These are phyloP conservation scores for Ogataea pignaliae DNA, from an alignment of 805 yeast genomes.

Conservation along the genomic window DNA sequence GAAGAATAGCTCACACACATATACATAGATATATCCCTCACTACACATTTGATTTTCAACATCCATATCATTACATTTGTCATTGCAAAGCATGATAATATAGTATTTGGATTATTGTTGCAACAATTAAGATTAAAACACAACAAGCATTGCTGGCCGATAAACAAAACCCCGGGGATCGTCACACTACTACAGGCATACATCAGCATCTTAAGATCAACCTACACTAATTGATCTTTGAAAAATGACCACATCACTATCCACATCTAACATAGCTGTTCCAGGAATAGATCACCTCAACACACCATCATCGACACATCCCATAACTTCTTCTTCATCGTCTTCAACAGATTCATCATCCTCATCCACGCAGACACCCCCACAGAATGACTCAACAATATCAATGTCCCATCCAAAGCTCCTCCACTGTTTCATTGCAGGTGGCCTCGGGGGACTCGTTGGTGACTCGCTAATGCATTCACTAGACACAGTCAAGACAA, in stretches of 20 bases:
- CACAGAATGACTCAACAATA: slow-evolving; percentile 3
- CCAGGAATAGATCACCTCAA: slow-evolving; percentile 8
- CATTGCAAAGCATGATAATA: neutral
- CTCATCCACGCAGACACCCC: neutral
- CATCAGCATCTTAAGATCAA: neutral
- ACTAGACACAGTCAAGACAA: slow-evolving; percentile 90
- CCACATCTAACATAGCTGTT: slow-evolving; percentile 12
- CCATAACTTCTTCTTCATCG: neutral
- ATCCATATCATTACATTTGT: too few species aligned
- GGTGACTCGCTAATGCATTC: slow-evolving; percentile 96
- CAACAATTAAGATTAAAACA: neutral
- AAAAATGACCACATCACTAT: slow-evolving; percentile 7
- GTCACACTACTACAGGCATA: too few species aligned
- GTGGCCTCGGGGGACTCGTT: slow-evolving; percentile 90
- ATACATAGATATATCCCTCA: too few species aligned
- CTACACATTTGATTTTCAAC: too few species aligned
- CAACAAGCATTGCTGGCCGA: neutral
- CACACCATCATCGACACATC: slow-evolving; percentile 1
- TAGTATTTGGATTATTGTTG: neutral
- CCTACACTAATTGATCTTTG: neutral
- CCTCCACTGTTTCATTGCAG: slow-evolving; percentile 70
- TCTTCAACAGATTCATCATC: neutral
- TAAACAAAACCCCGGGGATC: neutral
- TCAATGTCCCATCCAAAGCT: slow-evolving; percentile 36
- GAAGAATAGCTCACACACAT: too few species aligned